These are phyloP conservation scores for Panaeolus cyanescens DNA, from an alignment of 768 basidiomycete species.

Conservation along the genomic window DNA sequence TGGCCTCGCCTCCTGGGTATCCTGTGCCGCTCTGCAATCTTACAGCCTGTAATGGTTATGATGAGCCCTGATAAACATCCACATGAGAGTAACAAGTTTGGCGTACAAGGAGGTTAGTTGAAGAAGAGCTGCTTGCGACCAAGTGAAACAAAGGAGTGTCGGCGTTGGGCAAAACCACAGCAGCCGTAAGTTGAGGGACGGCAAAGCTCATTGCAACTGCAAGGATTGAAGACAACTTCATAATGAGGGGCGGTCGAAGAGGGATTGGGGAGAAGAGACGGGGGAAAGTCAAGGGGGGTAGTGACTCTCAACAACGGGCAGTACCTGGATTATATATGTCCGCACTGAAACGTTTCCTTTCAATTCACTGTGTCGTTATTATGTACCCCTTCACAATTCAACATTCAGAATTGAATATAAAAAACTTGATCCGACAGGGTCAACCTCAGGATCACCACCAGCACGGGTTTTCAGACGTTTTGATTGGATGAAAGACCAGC, in stretches of 20 bases:
- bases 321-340: neutral
- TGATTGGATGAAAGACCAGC: neutral
- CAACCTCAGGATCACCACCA: neutral
- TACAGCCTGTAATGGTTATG: slow-evolving; percentile 14
- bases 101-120: slow-evolving; percentile 26
- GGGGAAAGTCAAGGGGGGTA: neutral
- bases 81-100: too few relatives aligned
- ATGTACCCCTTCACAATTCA: neutral
- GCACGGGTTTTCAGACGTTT: too few relatives aligned
- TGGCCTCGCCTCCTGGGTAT: slow-evolving; percentile 14
- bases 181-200: neutral
- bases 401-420: too few relatives aligned
- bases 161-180: slow-evolving; percentile 17
- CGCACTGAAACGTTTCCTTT: neutral
- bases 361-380: too few relatives aligned
- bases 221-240: neutral
- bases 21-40: slow-evolving; percentile 11
- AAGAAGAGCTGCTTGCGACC: slow-evolving; percentile 18
- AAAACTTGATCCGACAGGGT: too few relatives aligned
- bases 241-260: neutral
- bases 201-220: neutral
- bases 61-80: too few relatives aligned
- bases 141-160: slow-evolving; percentile 29
- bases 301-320: neutral
- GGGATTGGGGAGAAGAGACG: neutral